Conservation (phyloP, 164 flowering plant genomes). For the Akebia trifoliata region DNA sequence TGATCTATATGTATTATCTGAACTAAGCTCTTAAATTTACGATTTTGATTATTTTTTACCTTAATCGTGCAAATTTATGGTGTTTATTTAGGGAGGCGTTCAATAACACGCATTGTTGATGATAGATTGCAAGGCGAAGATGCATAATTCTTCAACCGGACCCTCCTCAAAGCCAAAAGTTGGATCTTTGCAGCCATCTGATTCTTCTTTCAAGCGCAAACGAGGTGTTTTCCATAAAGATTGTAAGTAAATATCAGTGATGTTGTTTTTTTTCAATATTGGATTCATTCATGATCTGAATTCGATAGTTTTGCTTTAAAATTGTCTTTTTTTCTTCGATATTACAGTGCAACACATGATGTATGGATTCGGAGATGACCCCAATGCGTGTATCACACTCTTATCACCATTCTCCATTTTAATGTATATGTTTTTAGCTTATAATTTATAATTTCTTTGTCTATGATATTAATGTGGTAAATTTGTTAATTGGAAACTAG, state of each 20-base stretch:
- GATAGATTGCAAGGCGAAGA: not conserved
- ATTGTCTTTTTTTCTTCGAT: not conserved
- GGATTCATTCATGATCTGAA: not conserved
- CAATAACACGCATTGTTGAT: no score
- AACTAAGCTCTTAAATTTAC: no score
- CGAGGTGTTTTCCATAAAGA: constrained; percentile 79
- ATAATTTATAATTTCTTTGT: no score
- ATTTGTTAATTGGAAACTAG: no score
- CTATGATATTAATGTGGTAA: no score
- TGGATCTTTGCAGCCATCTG: constrained; percentile 51
- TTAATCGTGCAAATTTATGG: no score
- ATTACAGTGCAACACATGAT: constrained; percentile 95
- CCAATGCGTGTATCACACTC: constrained; percentile 45
- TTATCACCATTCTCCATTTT: not conserved
- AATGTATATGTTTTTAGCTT: no score
- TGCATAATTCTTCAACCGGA: constrained; percentile 35
- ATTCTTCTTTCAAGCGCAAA: constrained; percentile 64
- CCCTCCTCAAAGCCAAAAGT: constrained; percentile 46
- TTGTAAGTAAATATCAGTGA: not conserved
- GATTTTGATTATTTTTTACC: no score
- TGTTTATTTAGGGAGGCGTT: no score
- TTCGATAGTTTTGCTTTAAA: not conserved
- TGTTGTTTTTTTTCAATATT: not conserved
- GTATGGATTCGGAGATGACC: constrained; percentile 90
- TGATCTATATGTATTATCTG: no score